phyloP scores from a whole-genome alignment of 1,284 basidiomycete species.

The Ganoderma lingzhi region DNA sequence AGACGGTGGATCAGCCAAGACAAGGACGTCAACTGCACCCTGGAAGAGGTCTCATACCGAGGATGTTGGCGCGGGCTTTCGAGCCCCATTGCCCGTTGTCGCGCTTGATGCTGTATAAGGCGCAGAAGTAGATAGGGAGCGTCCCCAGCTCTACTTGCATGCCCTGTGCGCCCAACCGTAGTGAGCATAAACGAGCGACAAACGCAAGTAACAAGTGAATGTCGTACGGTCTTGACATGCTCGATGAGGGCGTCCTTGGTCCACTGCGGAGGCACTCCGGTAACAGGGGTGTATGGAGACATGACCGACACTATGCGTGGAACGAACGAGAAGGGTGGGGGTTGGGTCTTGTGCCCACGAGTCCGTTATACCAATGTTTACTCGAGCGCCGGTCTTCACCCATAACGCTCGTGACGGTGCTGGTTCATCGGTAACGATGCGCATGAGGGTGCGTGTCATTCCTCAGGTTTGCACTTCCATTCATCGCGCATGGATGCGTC shows the following conservation, averaged over 20 bases:
- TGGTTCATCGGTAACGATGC: neutral
- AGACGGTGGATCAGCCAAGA: neutral
- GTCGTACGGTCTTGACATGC: constrained; percentile 15
- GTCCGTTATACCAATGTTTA: neutral
- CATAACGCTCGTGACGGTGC: neutral
- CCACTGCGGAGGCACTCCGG: constrained; percentile 3
- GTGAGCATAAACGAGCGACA: neutral
- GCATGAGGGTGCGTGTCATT: neutral
- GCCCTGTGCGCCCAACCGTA: neutral
- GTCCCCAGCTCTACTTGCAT: constrained; percentile 25
- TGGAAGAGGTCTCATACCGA: constrained; percentile 8
- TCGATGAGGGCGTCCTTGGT: constrained; percentile 14
- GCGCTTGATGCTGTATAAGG: constrained; percentile 24
- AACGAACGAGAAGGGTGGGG: neutral
- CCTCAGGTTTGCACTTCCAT: neutral
- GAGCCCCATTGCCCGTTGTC: constrained; percentile 22
- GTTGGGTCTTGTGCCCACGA: neutral
- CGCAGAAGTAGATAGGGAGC: constrained; percentile 30
- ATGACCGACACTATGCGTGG: neutral
- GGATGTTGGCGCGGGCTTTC: constrained; percentile 20
- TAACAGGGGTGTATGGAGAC: constrained; percentile 8
- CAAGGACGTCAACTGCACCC: neutral
- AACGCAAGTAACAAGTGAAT: neutral
- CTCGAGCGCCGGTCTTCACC: neutral
- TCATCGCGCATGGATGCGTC: neutral